These are phyloP conservation scores for Fusarium metavorans DNA, from an alignment of 2,329 filamentous ascomycete genomes.

Conservation along the genomic window DNA sequence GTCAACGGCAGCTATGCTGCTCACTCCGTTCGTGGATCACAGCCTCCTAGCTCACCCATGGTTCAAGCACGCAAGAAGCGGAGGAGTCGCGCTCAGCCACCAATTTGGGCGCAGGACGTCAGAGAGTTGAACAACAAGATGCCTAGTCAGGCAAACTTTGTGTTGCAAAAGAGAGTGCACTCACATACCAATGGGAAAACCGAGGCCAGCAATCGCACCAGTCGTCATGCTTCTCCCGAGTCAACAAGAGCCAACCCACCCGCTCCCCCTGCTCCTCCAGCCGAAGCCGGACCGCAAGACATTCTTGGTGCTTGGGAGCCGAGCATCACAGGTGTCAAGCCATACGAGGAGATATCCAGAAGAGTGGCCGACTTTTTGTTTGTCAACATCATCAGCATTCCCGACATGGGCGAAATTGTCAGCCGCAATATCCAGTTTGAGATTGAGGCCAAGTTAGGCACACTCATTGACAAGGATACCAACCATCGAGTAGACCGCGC, in stretches of 20 bases:
- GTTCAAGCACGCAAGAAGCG: conserved; percentile 56
- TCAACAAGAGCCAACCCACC: conserved; percentile 38
- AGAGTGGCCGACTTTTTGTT: conserved; percentile 86
- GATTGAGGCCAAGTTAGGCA: conserved; percentile 93
- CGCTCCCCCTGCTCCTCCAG: not conserved
- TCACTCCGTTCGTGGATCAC: conserved; percentile 38
- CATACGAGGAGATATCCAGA: conserved; percentile 80
- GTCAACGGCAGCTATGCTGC: conserved; percentile 55
- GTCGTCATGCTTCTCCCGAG: conserved; percentile 50
- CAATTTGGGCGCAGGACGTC: conserved; percentile 62
- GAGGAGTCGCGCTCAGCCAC: conserved; percentile 52
- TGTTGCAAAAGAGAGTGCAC: conserved; percentile 44
- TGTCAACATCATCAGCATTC: conserved; percentile 74
- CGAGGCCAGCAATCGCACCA: conserved; percentile 56
- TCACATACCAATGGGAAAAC: conserved; percentile 54
- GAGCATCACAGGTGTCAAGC: conserved; percentile 76
- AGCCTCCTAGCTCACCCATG: conserved; percentile 46
- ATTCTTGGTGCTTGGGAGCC: conserved; percentile 71
- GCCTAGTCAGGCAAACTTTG: conserved; percentile 50
- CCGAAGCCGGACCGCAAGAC: conserved; percentile 48
- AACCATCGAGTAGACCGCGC: conserved; percentile 76
- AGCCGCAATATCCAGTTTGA: conserved; percentile 81
- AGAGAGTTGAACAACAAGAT: conserved; percentile 50
- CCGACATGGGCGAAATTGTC: conserved; percentile 73
- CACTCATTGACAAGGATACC: conserved; percentile 79